Evolutionary conservation across 495 filamentous ascomycete genomes (phyloP).

Genomic region (Neurospora pannonica): DNA sequence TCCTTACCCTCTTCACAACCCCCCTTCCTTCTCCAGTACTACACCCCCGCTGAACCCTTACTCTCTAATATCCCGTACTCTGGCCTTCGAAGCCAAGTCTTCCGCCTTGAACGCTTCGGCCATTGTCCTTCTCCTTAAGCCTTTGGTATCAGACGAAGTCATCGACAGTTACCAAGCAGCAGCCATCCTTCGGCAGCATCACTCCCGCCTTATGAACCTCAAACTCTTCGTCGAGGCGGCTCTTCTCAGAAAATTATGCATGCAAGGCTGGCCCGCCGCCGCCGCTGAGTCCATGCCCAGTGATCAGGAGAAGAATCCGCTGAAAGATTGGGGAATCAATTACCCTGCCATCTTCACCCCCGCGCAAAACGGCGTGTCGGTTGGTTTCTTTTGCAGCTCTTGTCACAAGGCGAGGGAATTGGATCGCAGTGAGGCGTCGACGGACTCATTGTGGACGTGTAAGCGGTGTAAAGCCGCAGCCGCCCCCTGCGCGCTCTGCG

Average conservation of each 20-base stretch:
- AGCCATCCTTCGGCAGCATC: conserved; percentile 54
- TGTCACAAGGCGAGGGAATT: conserved; percentile 47
- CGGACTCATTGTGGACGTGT: conserved; percentile 37
- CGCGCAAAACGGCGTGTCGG: conserved; percentile 37
- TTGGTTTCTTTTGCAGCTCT: conserved; percentile 37
- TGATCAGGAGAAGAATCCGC: neutral
- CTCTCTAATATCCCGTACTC: conserved; percentile 34
- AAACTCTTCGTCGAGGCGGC: conserved; percentile 59
- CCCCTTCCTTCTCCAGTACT: conserved; percentile 4
- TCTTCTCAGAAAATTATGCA: conserved; percentile 57
- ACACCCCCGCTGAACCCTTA: conserved; percentile 37
- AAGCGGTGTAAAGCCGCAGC: conserved; percentile 32
- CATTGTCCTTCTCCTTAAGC: conserved; percentile 43
- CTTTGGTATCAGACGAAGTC: conserved; percentile 37
- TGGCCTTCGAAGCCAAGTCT: conserved; percentile 36
- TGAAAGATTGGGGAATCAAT: conserved; percentile 32
- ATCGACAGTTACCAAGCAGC: conserved; percentile 39
- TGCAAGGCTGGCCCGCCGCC: conserved; percentile 36
- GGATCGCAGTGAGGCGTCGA: conserved; percentile 22
- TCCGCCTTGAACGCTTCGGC: conserved; percentile 40
- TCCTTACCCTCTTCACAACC: conserved; percentile 23
- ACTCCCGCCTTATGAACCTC: conserved; percentile 53
- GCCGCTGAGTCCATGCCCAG: neutral
- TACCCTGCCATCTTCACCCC: conserved; percentile 54
- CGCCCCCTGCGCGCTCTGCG: conserved; percentile 38